Percentiles rank a stretch among this genome's conserved stretches.
These are phyloP conservation scores for Omphalotus guepiniiformis DNA, from an alignment of 768 basidiomycete species.

Conservation along the genomic window DNA sequence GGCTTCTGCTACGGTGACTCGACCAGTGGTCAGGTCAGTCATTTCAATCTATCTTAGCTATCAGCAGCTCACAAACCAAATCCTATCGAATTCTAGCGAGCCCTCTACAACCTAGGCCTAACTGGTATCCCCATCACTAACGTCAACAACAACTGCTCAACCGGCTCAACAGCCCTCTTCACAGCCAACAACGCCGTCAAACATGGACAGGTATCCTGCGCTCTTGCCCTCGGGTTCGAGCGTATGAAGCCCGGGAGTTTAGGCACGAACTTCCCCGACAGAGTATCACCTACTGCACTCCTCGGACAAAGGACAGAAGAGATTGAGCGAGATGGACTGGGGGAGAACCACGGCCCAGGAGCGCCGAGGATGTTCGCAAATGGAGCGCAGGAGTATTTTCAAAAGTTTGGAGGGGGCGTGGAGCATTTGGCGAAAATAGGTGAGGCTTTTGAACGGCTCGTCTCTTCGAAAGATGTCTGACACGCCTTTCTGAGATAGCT, in stretches of 20 bases:
- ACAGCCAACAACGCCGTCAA: conserved; percentile 70
- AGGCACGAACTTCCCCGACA: conserved; percentile 58
- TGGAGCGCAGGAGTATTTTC: conserved; percentile 72
- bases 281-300: conserved; percentile 43
- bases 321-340: conserved; percentile 46
- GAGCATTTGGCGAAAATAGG: conserved; percentile 76
- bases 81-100: conserved; percentile 48
- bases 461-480: background rate
- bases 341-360: conserved; percentile 62
- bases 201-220: conserved; percentile 65
- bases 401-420: conserved; percentile 63
- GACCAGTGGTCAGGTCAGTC: conserved; percentile 63
- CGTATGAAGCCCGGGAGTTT: conserved; percentile 77
- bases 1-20: conserved; percentile 82
- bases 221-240: conserved; percentile 83
- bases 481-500: conserved; percentile 33
- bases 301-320: conserved; percentile 40
- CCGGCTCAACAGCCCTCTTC: conserved; percentile 74
- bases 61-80: background rate
- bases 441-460: conserved; percentile 24
- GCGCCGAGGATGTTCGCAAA: conserved; percentile 76
- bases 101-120: conserved; percentile 79
- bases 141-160: conserved; percentile 86
- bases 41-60: background rate
- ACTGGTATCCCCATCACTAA: conserved; percentile 83